Evolutionary conservation across 495 filamentous ascomycete species (phyloP).

Genomic region (Penicillium manginii): DNA sequence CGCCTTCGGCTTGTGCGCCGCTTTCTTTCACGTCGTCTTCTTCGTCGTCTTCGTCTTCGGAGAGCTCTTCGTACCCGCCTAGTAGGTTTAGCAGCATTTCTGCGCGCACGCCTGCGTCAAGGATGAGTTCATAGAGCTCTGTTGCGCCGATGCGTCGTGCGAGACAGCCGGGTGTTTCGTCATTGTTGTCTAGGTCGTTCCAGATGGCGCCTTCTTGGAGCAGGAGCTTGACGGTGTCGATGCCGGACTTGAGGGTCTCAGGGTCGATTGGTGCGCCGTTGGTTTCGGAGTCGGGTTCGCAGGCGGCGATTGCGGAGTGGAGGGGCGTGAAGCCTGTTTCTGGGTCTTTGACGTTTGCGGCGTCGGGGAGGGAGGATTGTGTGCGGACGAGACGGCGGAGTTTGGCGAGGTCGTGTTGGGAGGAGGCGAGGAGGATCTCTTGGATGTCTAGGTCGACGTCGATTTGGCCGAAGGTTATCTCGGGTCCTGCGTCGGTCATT

Average conservation of each 20-base stretch:
- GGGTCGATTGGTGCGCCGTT: constrained; percentile 34
- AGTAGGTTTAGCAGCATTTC: constrained; percentile 80
- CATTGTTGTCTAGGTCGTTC: constrained; percentile 86
- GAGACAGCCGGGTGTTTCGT: constrained; percentile 91
- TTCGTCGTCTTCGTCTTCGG: constrained; percentile 63
- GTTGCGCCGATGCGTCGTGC: constrained; percentile 69
- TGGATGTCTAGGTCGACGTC: constrained; percentile 50
- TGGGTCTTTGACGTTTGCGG: constrained; percentile 78
- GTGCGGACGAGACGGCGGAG: constrained; percentile 76
- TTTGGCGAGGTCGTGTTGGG: constrained; percentile 75
- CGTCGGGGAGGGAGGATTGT: constrained; percentile 46
- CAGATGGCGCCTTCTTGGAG: constrained; percentile 90
- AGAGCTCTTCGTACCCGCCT: constrained; percentile 76
- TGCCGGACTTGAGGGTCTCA: constrained; percentile 56
- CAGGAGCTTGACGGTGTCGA: constrained; percentile 72
- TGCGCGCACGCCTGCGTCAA: constrained; percentile 89
- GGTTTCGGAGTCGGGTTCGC: constrained; percentile 56
- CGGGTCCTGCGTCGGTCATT: constrained; percentile 34
- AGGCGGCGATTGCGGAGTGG: constrained; percentile 87
- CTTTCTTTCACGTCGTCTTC: constrained; percentile 42
- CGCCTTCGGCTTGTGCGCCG: constrained; percentile 16
- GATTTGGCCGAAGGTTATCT: constrained; percentile 32
- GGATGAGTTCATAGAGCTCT: constrained; percentile 82
- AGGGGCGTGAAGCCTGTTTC: constrained; percentile 86
- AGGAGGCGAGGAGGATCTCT: constrained; percentile 76